phyloP scores from a whole-genome alignment of 148 eudicot species.

The Chenopodium suecicum region DNA sequence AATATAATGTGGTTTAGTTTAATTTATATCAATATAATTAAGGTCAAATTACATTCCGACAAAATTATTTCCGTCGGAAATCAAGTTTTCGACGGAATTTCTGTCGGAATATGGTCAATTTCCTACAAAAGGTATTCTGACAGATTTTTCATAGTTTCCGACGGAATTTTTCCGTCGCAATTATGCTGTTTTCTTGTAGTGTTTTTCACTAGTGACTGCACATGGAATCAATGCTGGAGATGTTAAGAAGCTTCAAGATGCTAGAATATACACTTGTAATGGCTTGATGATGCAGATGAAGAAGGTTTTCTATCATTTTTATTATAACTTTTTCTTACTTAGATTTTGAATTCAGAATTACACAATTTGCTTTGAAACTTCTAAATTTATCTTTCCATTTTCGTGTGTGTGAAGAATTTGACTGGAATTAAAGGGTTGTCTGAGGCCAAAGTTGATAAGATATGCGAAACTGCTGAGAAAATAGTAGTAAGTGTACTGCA shows the following conservation, averaged over 20 bases:
- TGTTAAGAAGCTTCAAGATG: constrained; percentile 94
- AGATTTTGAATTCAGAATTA: not conserved
- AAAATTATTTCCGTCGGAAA: too few relatives aligned
- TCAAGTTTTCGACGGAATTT: too few relatives aligned
- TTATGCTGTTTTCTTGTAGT: too few relatives aligned
- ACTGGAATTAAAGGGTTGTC: constrained; percentile 96
- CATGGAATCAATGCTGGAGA: constrained; percentile 98
- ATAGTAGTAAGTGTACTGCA: constrained; percentile 59
- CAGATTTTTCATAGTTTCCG: too few relatives aligned
- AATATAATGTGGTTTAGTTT: too few relatives aligned
- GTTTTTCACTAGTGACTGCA: constrained; percentile 47
- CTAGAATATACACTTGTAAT: constrained; percentile 90
- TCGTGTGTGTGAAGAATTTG: constrained; percentile 43
- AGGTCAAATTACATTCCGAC: too few relatives aligned
- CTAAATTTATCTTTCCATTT: not conserved
- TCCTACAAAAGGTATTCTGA: too few relatives aligned
- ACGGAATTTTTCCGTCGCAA: too few relatives aligned
- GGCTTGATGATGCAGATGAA: constrained; percentile 98
- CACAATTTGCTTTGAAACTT: not conserved
- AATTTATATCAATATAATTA: too few relatives aligned
- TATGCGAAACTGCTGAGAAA: constrained; percentile 97
- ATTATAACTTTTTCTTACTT: not conserved
- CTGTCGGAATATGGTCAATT: too few relatives aligned
- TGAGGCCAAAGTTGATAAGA: constrained; percentile 98
- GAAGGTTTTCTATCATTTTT: constrained; percentile 48